Base-by-base conservation (phyloP, 1,284 basidiomycete genomes). In the Termitomyces sp. region DNA sequence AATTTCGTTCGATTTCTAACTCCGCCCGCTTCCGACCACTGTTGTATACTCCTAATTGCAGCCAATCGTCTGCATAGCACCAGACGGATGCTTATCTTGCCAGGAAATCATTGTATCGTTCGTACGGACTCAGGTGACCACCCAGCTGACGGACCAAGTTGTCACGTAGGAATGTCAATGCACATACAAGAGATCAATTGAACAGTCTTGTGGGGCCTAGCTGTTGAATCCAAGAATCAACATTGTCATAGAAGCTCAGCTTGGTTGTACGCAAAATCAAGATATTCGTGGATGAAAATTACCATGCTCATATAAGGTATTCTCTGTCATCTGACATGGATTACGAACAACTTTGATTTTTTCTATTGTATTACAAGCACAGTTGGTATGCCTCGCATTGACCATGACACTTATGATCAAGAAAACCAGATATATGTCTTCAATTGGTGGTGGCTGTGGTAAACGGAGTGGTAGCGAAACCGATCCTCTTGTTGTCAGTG, bases 381-480 rank as follows among this genome's bases (percentile, higher is more conserved):
- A 47, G 3, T 15, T 46, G 9, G 1, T 21, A 47, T 24, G 5
- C 9, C 21, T 26, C 34, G 38, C 15, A 7, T 9, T 13, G 3
- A 13, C 10, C 15, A 36, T 38, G 15, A 30, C 10, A 36, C 31
- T 4, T 12, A 17, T 3, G 24, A 26, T 15, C 12, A 26, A 5
- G 13, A 38, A 48, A 13, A 1, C 17, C 19, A 40, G 13, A 43
- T 52, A n/a, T 28, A 24, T 36, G 19, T 33, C 4, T 28, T 52
- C 44, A 84, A 68, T 86, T 86, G 56, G 70, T 73, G 26, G 75
- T 83, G 13, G 82, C 71, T 31, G 54, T 62, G 19, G 84, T 86
- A 70, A 73, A 80, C 1, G 70, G 58, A 2, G 82, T 84, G 39
- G 70, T 77, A 9, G 83, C 82, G 51, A 85, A 76, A 19, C 83